These are phyloP conservation scores for Tulasnella calospora DNA, from an alignment of 768 basidiomycete species.

Conservation along the genomic window DNA sequence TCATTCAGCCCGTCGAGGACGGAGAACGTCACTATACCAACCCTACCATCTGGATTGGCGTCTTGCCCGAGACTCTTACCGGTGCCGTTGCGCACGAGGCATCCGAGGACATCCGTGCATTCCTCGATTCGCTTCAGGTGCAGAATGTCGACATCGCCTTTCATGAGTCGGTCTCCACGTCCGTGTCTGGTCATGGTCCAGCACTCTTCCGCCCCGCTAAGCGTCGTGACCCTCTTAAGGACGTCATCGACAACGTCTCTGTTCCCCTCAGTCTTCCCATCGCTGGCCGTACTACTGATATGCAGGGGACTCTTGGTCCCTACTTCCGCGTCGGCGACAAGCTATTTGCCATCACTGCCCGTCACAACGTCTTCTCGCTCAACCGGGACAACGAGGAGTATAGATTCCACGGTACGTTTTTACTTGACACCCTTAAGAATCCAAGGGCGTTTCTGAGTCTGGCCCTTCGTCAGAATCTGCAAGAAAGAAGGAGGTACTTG, in stretches of 20 bases:
- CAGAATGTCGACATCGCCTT: constrained; percentile 12
- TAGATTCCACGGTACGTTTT: constrained; percentile 34
- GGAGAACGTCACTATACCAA: background rate
- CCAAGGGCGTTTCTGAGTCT: constrained; percentile 34
- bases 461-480: constrained; percentile 28
- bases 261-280: constrained; percentile 32
- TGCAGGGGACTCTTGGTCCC: constrained; percentile 38
- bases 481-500: constrained; percentile 39
- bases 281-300: constrained; percentile 32
- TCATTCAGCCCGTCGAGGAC: constrained; percentile 31
- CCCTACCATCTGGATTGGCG: constrained; percentile 27
- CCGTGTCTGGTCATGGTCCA: constrained; percentile 14
- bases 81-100: background rate
- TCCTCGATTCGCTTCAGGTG: constrained; percentile 3
- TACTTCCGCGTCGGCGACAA: constrained; percentile 32
- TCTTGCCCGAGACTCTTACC: constrained; percentile 22
- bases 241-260: constrained; percentile 8
- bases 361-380: constrained; percentile 25
- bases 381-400: constrained; percentile 33
- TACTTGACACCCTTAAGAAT: constrained; percentile 30
- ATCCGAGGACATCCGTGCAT: background rate
- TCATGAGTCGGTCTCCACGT: constrained; percentile 2
- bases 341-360: constrained; percentile 29
- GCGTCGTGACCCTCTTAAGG: background rate
- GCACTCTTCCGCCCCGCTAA: background rate